A percentile compares a stretch with the other conserved stretches of the same genome.
phyloP scores from a whole-genome alignment of 108 stramenopile genomes.

The Cylindrotheca fusiformis region DNA sequence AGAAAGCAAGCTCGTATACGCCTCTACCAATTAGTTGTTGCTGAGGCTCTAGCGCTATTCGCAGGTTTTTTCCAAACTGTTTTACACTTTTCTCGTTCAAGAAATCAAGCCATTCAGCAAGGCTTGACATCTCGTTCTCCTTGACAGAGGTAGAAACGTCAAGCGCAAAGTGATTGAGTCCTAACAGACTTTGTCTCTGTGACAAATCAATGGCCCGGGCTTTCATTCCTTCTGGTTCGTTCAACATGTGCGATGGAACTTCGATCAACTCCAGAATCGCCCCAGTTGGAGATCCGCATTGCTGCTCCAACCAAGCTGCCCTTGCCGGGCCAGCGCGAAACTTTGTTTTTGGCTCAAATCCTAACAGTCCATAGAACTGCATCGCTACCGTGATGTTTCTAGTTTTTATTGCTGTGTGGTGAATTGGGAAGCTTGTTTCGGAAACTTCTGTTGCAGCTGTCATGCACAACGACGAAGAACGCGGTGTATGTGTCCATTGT shows the following conservation, averaged over 20 bases:
- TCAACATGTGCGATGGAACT: slow-evolving; percentile 68
- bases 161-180: slow-evolving; percentile 78
- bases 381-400: slow-evolving; percentile 81
- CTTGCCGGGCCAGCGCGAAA: slow-evolving; percentile 77
- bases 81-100: slow-evolving; percentile 58
- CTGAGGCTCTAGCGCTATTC: slow-evolving; percentile 61
- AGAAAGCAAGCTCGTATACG: slow-evolving; percentile 81
- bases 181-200: slow-evolving; percentile 62
- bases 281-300: neutral
- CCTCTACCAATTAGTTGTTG: slow-evolving; percentile 69
- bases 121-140: neutral
- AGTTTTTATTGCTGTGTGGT: slow-evolving; percentile 76
- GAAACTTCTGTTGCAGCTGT: neutral
- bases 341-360: slow-evolving; percentile 60
- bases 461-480: too few relatives aligned
- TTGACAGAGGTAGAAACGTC: slow-evolving; percentile 58
- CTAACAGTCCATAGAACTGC: slow-evolving; percentile 78
- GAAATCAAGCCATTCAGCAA: slow-evolving; percentile 54
- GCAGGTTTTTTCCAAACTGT: slow-evolving; percentile 62
- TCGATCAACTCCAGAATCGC: slow-evolving; percentile 76
- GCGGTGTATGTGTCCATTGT: neutral
- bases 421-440: slow-evolving; percentile 14
- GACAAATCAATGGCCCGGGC: slow-evolving; percentile 65
- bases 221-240: slow-evolving; percentile 65
- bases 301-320: slow-evolving; percentile 62